These are phyloP conservation scores for Neonectria coccinea DNA, from an alignment of 2,329 filamentous ascomycete species.

Conservation along the genomic window DNA sequence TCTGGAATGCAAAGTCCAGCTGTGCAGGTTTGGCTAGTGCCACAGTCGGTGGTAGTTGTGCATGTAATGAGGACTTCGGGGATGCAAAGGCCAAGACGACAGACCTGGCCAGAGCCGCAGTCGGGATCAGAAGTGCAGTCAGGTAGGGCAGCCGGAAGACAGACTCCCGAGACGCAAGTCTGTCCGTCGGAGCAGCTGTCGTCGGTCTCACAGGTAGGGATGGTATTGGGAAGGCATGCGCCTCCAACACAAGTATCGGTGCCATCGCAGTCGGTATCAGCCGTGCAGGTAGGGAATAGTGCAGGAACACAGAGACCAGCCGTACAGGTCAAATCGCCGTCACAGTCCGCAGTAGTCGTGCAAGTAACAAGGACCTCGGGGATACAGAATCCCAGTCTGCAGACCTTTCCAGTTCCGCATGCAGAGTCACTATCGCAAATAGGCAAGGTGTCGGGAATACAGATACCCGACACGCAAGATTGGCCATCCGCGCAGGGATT, in stretches of 20 bases:
- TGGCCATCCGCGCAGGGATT: neutral
- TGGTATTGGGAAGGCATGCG: conserved; percentile 4
- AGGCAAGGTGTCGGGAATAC: conserved; percentile 9
- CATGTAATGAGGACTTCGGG: conserved; percentile 6
- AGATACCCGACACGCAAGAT: conserved; percentile 9
- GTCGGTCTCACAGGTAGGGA: conserved; percentile 7
- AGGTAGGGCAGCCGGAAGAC: conserved; percentile 2
- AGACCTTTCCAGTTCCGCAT: conserved; percentile 20
- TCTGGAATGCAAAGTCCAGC: conserved; percentile 22
- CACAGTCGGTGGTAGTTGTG: neutral
- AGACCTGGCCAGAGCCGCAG: conserved; percentile 8
- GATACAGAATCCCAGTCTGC: conserved; percentile 15
- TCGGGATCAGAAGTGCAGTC: conserved; percentile 6
- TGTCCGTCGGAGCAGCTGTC: conserved; percentile 3
- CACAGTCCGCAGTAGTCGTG: neutral
- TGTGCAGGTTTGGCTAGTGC: conserved; percentile 7
- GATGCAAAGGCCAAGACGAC: conserved; percentile 16
- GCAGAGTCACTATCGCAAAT: conserved; percentile 8
- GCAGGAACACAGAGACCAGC: conserved; percentile 16
- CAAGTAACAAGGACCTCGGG: conserved; percentile 7
- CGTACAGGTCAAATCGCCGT: neutral
- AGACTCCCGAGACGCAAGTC: conserved; percentile 14
- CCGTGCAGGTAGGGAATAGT: conserved; percentile 3
- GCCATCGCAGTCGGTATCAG: conserved; percentile 7
- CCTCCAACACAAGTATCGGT: conserved; percentile 7